Evolutionary conservation across 805 yeast species (phyloP).

Genomic region (Zygoascus ofunaensis): DNA sequence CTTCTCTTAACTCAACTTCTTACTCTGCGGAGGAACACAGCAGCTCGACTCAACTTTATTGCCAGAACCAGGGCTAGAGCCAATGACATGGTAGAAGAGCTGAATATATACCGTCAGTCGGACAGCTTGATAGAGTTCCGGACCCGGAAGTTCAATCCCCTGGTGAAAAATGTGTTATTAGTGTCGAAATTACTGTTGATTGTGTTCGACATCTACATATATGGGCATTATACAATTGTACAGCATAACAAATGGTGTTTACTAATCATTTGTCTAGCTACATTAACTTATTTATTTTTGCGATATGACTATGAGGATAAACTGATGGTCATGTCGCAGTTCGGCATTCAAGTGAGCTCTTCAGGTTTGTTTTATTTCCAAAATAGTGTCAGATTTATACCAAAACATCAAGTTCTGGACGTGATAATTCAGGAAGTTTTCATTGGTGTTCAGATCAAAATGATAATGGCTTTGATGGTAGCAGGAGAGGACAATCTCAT

Average conservation of each 20-base stretch:
- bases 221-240: background rate
- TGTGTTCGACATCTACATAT: background rate
- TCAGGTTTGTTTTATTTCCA: slow-evolving; percentile 24
- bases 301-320: slow-evolving; percentile 24
- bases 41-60: no score
- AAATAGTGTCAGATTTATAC: slow-evolving; percentile 39
- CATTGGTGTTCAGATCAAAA: slow-evolving; percentile 54
- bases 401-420: slow-evolving; percentile 49
- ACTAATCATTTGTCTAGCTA: background rate
- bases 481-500: slow-evolving; percentile 29
- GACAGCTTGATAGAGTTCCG: background rate
- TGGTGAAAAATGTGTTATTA: background rate
- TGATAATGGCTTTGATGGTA: slow-evolving; percentile 52
- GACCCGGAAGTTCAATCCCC: background rate
- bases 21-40: no score
- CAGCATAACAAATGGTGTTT: background rate
- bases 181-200: background rate
- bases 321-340: slow-evolving; percentile 34
- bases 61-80: no score
- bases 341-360: slow-evolving; percentile 41
- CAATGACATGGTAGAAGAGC: background rate
- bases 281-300: background rate
- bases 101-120: background rate
- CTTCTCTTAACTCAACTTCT: no score
- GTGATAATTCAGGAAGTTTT: slow-evolving; percentile 71